Base-by-base conservation (phyloP, 2,329 filamentous ascomycete genomes). In the Rutstroemia sydowiana region DNA sequence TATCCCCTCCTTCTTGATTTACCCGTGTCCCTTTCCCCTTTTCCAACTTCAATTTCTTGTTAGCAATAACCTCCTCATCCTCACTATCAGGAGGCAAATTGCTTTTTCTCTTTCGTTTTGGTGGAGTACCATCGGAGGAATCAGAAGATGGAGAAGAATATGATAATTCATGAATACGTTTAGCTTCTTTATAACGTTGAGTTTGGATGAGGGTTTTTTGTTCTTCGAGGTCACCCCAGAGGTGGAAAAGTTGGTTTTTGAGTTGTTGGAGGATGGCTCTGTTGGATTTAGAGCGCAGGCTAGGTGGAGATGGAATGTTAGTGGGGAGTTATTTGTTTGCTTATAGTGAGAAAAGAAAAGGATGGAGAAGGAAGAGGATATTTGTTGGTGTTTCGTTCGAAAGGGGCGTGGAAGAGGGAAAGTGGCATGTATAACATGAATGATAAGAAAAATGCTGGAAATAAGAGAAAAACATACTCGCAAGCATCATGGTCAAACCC, bases 171-270 rank as follows among this genome's bases (percentile, higher is more conserved):
- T 54, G 30, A 32, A 32, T 13, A 13, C 7, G 6, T 13, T 20
- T 6, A 4, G 32, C 21, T 63, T 47, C 55, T 65, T 34, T 53
- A 45, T 14, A 32, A n/a, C n/a, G 41, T 39, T 26, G 51, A 48
- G 18, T 14, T 55, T 18, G 67, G 58, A 2, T 66, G 60, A n/a
- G 60, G 2, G 62, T 61, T 64, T 87, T 88, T 44, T 72, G 67
- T 64, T 95, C 88, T 63, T 91, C 83, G 1, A 96, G 73, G 55
- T 95, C 80, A 1, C 92, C 92, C 91, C 92, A 97, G 1, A 96
- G 73, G 32, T 81, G 71, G 64, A 85, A 92, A 51, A 96, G 73
- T 59, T 78, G 83, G 59, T 95, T 80, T 46, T 80, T 77, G 4
- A 96, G 69, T 6, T 66, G 56, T 3, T 61, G 65, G 1, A 93